phyloP scores from a whole-genome alignment of 2,329 filamentous ascomycete species.

The Periconia digitata region DNA sequence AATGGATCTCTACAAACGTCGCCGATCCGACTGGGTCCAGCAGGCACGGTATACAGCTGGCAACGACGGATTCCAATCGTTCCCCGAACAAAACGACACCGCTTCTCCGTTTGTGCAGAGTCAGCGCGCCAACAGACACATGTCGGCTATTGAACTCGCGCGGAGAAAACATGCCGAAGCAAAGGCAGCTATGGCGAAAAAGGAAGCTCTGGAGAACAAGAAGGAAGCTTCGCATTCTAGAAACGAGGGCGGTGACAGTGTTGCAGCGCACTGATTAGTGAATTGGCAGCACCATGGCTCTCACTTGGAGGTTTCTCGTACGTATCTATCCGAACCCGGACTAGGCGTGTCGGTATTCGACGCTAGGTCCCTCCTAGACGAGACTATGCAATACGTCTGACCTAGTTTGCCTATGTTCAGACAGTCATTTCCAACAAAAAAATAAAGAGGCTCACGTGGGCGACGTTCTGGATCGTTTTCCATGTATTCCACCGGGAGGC shows the following conservation, averaged over 20 bases:
- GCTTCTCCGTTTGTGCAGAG: slow-evolving; percentile 17
- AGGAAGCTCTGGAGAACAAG: slow-evolving; percentile 30
- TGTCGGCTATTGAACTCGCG: slow-evolving; percentile 56
- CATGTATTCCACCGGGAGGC: too few relatives aligned
- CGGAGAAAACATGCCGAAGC: slow-evolving; percentile 57
- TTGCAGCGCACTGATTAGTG: slow-evolving; percentile 8
- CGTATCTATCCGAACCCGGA: too few relatives aligned
- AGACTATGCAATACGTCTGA: too few relatives aligned
- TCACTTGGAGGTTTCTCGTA: neutral
- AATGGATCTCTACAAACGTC: slow-evolving; percentile 70
- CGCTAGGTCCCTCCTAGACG: too few relatives aligned
- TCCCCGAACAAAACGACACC: slow-evolving; percentile 46
- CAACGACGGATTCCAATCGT: slow-evolving; percentile 53
- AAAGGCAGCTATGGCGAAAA: slow-evolving; percentile 41
- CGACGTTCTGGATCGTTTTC: too few relatives aligned
- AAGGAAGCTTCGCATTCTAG: slow-evolving; percentile 24
- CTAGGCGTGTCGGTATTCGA: too few relatives aligned
- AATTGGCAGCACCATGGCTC: too few relatives aligned
- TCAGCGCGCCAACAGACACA: slow-evolving; percentile 29
- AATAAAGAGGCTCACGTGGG: too few relatives aligned
- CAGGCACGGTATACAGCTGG: slow-evolving; percentile 58
- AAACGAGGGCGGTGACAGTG: slow-evolving; percentile 26
- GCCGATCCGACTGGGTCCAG: slow-evolving; percentile 64
- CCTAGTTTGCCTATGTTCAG: too few relatives aligned
- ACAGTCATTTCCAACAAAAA: too few relatives aligned